Base-by-base conservation (phyloP, 2,329 filamentous ascomycete genomes). In the Fusarium illudens region DNA sequence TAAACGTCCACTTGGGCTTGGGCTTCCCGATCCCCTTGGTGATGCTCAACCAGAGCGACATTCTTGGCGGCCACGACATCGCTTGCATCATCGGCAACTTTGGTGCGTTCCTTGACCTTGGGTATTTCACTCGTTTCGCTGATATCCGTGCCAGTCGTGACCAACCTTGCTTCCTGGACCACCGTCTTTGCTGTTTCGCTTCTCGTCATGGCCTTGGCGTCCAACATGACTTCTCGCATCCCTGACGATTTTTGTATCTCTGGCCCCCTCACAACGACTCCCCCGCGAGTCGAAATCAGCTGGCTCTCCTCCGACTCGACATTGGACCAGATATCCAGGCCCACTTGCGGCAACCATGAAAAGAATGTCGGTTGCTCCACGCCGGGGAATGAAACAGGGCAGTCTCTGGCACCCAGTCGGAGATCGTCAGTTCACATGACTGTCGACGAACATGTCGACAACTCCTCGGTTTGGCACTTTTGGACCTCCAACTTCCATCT, bases 11-110 rank as follows among this genome's bases (percentile, higher is more conserved):
- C 70, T 80, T 86, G 66, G 84, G 84, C 0, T 71, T 85, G 6
- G 84, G 82, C 4, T 86, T 86, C 65, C 81, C 82, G 0, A 78
- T 86, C 3, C 84, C 84, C 0, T 79, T 86, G 3, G 74, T 85
- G 2, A 82, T 82, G 76, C 78, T 86, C 13, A 79, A 80, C 36
- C 70, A 75, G n/a, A 70, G 73, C 3, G 63, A 79, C 7, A 67
- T 78, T 11, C 64, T 81, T 8, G 71, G 75, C 17, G 68, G 73
- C 17, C 65, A 58, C 4, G 73, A 75, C 0, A 78, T 85, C n/a
- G 83, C 79, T 6, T 71, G 79, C 17, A 78, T 85, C 8, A 78
- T 83, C 17, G 78, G 76, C 3, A 81, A 79, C 29, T 86, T 84
- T 55, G 60, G 84, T 86, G 65, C 33, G 80, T 75, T 10, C 13